Percentiles rank a stretch among this genome's conserved stretches.
Conservation (phyloP, 2,329 filamentous ascomycete species). For the Cercospora sp. region DNA sequence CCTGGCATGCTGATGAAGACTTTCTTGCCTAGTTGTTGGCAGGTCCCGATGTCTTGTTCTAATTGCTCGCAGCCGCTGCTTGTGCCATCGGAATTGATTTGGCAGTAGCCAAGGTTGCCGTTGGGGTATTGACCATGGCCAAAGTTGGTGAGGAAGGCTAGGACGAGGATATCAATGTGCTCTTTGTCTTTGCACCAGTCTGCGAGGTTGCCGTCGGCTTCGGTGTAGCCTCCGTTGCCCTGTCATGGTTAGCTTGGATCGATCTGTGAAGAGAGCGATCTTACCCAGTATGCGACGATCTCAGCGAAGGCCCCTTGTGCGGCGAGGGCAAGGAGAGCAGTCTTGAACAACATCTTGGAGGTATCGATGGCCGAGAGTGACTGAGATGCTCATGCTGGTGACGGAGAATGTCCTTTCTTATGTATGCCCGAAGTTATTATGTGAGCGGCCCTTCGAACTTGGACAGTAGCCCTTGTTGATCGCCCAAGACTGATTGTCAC, state of each 20-base stretch:
- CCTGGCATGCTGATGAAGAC: conserved; percentile 49
- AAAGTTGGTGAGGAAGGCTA: conserved; percentile 20
- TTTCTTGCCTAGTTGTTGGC: conserved; percentile 45
- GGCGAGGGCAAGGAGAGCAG: background rate
- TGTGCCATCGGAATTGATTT: conserved; percentile 16
- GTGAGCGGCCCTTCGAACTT: too few relatives aligned
- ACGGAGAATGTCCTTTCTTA: background rate
- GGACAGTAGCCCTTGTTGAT: background rate
- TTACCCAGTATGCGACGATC: conserved; percentile 8
- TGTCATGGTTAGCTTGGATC: background rate
- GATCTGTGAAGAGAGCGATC: too few relatives aligned
- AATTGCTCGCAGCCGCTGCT: conserved; percentile 40
- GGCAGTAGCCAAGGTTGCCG: conserved; percentile 14
- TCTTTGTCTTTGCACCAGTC: conserved; percentile 12
- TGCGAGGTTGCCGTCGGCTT: conserved; percentile 6
- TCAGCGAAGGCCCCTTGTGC: background rate
- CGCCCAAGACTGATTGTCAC: too few relatives aligned
- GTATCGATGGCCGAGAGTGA: background rate
- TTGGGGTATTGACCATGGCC: conserved; percentile 15
- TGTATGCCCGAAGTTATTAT: too few relatives aligned
- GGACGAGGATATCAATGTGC: conserved; percentile 15
- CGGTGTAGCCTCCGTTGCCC: conserved; percentile 3
- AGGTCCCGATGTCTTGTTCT: conserved; percentile 43
- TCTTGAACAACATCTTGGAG: background rate
- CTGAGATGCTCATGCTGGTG: background rate